Evolutionary conservation across 306 rosid genomes (phyloP).

Genomic region (Styphnolobium japonicum): DNA sequence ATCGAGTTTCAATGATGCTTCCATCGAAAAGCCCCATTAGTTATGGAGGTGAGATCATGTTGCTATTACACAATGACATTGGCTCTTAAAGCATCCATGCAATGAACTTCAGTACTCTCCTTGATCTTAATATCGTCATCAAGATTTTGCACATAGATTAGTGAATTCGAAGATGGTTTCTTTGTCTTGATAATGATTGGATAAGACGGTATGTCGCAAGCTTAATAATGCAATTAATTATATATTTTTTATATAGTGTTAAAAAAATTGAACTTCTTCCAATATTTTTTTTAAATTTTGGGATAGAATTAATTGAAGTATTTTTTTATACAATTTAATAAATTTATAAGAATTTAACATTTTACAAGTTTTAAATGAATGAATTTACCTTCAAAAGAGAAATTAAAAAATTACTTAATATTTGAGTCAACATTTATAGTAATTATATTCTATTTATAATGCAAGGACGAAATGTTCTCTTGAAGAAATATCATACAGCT

Average conservation of each 20-base stretch:
- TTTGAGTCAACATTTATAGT: neutral
- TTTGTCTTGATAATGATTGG: slow-evolving; percentile 33
- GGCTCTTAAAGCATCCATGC: slow-evolving; percentile 51
- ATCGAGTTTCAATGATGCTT: slow-evolving; percentile 39
- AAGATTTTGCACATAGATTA: slow-evolving; percentile 17
- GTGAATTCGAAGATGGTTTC: slow-evolving; percentile 28
- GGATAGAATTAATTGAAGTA: no score
- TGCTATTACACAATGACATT: slow-evolving; percentile 53
- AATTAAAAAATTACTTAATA: neutral
- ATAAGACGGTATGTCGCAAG: slow-evolving; percentile 24
- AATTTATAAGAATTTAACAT: neutral
- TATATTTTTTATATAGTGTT: neutral
- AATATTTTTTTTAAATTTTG: neutral
- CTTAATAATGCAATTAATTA: neutral
- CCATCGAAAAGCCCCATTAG: slow-evolving; percentile 44
- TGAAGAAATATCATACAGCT: slow-evolving; percentile 11
- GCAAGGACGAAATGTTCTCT: neutral
- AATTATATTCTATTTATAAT: neutral
- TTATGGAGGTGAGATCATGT: slow-evolving; percentile 53
- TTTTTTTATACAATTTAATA: neutral
- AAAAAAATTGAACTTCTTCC: no score
- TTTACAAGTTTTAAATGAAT: neutral
- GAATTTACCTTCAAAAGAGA: neutral
- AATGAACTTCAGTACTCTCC: slow-evolving; percentile 34
- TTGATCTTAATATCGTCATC: slow-evolving; percentile 30